Conservation (phyloP, 345 rosid species). For the Aethionema arabicum region DNA sequence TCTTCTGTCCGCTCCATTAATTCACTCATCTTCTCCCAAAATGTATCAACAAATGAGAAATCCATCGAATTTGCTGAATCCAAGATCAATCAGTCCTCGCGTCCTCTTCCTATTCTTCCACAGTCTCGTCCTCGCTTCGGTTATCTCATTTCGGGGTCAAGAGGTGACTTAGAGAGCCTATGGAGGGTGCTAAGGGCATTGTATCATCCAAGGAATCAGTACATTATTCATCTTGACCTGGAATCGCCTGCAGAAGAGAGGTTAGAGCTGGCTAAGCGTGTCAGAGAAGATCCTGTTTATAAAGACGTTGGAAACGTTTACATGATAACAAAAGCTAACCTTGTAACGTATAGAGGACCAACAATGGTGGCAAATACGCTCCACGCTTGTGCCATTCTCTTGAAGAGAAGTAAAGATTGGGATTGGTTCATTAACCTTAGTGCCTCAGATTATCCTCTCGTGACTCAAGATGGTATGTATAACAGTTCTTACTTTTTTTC, state of each 20-base stretch:
- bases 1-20: conserved; percentile 72
- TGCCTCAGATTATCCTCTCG: conserved; percentile 63
- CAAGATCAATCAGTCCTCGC: conserved; percentile 40
- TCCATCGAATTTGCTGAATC: conserved; percentile 49
- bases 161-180: conserved; percentile 84
- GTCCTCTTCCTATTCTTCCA: conserved; percentile 36
- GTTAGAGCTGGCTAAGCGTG: conserved; percentile 69
- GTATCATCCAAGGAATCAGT: conserved; percentile 89
- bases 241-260: conserved; percentile 87
- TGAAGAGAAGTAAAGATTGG: conserved; percentile 56
- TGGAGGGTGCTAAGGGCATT: conserved; percentile 90
- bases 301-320: conserved; percentile 67
- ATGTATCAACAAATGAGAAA: conserved; percentile 40
- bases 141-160: conserved; percentile 90
- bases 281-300: conserved; percentile 68
- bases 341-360: conserved; percentile 59
- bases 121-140: conserved; percentile 76
- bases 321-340: conserved; percentile 79
- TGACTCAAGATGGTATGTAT: conserved; percentile 64
- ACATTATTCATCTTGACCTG: conserved; percentile 90
- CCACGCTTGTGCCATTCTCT: conserved; percentile 63
- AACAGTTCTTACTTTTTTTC: not conserved
- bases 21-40: conserved; percentile 62
- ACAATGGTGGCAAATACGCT: conserved; percentile 70
- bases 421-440: conserved; percentile 76